These are phyloP conservation scores for Boletus pseudo-olivaceus DNA, from an alignment of 768 basidiomycete genomes.

Conservation along the genomic window DNA sequence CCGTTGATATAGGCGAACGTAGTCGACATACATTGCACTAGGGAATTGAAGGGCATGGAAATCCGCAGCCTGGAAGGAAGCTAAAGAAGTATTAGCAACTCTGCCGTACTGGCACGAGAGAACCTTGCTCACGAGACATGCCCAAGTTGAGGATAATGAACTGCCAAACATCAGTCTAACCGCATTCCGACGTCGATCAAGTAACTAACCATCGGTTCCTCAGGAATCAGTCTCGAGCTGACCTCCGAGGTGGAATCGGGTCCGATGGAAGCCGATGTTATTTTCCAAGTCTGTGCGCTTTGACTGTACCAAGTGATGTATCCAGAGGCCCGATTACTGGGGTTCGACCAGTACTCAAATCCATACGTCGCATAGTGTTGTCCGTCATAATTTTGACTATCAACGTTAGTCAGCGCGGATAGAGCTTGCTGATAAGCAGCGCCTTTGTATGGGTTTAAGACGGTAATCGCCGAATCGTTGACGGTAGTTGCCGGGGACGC, in stretches of 20 bases:
- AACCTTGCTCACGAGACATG: constrained; percentile 51
- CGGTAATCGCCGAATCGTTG: constrained; percentile 47
- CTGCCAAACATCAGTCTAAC: constrained; percentile 35
- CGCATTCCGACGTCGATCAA: background rate
- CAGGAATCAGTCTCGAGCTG: constrained; percentile 64
- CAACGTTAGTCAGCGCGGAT: constrained; percentile 58
- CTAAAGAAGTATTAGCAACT: constrained; percentile 24
- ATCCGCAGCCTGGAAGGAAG: constrained; percentile 71
- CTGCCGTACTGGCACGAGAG: background rate
- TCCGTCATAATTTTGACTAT: constrained; percentile 54
- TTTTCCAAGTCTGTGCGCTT: constrained; percentile 66
- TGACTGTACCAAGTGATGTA: constrained; percentile 83
- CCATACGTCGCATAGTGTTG: constrained; percentile 59
- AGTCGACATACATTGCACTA: constrained; percentile 79
- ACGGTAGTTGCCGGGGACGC: constrained; percentile 49
- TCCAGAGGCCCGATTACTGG: constrained; percentile 58
- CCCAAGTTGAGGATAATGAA: constrained; percentile 85
- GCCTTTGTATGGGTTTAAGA: constrained; percentile 66
- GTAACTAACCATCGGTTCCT: constrained; percentile 86
- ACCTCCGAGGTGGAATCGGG: constrained; percentile 59
- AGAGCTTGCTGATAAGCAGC: constrained; percentile 72
- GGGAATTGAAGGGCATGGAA: constrained; percentile 76
- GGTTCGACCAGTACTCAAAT: constrained; percentile 79
- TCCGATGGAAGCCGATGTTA: constrained; percentile 63
- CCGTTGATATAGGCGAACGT: constrained; percentile 85